Base-by-base conservation (phyloP, 257 asterid species). In the Hygrophila difformis region DNA sequence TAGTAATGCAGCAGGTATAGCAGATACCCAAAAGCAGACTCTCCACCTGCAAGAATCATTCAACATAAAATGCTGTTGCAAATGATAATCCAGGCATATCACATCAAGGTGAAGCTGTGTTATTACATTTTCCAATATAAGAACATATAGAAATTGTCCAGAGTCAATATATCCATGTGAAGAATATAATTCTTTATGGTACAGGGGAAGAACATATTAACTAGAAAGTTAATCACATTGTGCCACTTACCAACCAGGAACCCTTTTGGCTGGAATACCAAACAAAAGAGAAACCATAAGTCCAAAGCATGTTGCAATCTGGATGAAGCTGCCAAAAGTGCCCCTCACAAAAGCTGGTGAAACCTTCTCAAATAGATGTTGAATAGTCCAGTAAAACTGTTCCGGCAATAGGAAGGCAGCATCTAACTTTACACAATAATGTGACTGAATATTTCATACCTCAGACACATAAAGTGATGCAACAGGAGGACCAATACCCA, bases 401-500 rank as follows among this genome's bases (percentile, higher is more conserved):
- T 24, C 37, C 10, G 37, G 12, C 12, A 9, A 6, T 9, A 33
- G 37, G n/a, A 33, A 4, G 1, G 12, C 8, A 33, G 37, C 12
- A 9, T 33, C 37, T 3, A 26, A 26, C 23, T 43, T 18, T 8
- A 49, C 35, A 11, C 18, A 8, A 13, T 35, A 54, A 13, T 31
- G 21, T 1, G 22, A 26, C 12, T 21, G 36, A 7, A 44, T 24
- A 58, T 24, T 50, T 51, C 42, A 34, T 69, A 84, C 97, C 95
- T 88, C 97, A 16, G 97, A 66, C 33, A 88, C 86, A 64, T 88
- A 88, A 49, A 88, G 92, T 33, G 95, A 85, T 18, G 95, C 95
- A 58, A 88, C 94, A 35, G 97, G 82, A 53, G 97, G 97, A 41
- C 97, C 95, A 64, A 88, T 67, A 55, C 97, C 97, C 93, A 88